Evolutionary conservation across 352 stramenopile genomes (phyloP), one percentile per base, ranked within the genome.

Genomic region (Phytopythium mirpurense): DNA sequence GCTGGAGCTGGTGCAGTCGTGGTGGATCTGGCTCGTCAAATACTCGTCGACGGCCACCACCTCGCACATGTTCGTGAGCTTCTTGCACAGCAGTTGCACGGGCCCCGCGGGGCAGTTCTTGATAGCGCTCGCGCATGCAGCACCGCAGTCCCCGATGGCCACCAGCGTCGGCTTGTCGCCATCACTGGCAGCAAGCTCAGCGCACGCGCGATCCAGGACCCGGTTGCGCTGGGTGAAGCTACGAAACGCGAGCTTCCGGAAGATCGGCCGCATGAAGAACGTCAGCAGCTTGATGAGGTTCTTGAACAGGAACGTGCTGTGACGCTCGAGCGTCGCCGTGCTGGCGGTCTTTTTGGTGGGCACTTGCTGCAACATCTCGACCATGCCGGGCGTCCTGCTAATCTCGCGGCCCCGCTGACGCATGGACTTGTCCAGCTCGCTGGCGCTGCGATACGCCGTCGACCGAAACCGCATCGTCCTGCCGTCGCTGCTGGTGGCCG

Each of bases 11-110:
- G 2, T 23, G 18, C 45, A 60, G 36, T 60, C 45, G 29, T 43
- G 51, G 19, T 60, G 45, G 1, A 45, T 21, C 21, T 44, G 27
- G 23, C 54, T 60, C 19, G 54, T 60, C 4, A 21, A 36, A 12
- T 26, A 49, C 37, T 51, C 34, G 32, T 53, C 47, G 6, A 60
- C 54, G 6, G 46, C 54, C 11, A 54, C 54, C 1, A 60, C 45
- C 54, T 60, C 54, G 37, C 54, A 51, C 18, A 31, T 10, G 2
- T 5, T 42, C 5, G 45, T 35, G 7, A 60, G 27, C 31, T 60
- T 60, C 15, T 35, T 27, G 3, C 24, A 34, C 27, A 60, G 55
- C 27, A 10, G 11, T n/a, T 45, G 29, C 16, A 60, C 46, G 0
- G 45, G 46, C 18, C 54, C 37, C 0, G 45, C 11, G 8, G 45